Base-by-base conservation (phyloP, 2,329 filamentous ascomycete genomes). In the Colletotrichum viniferum region DNA sequence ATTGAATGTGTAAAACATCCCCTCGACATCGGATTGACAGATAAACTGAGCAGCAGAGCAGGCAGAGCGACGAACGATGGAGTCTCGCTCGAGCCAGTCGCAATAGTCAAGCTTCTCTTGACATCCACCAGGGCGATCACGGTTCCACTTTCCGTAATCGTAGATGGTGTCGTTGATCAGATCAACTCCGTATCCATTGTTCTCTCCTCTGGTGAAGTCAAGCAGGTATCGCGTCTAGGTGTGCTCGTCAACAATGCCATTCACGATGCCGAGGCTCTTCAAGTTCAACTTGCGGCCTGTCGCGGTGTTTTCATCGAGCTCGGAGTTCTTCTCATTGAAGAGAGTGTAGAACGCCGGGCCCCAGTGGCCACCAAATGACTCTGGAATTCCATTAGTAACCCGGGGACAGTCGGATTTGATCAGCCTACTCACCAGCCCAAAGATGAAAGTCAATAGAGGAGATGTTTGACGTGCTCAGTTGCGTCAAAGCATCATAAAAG, bases 11-110 rank as follows among this genome's bases (percentile, higher is more conserved):
- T 88, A 87, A 78, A 88, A 91, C 21, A 83, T 86, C 26, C 89
- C 87, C 63, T 88, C 85, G 3, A 87, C 87, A 8, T 88, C 84
- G 61, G 88, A 87, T 76, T 70, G 68, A 1, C 68, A 70, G 12
- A 70, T 70, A 14, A 56, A 64, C 13, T 70, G 68, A 0, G 68
- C 68, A 0, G 68, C 68, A 10, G 68, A 70, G 43, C 68, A 70
- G 1, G 58, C 58, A 0, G 68, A 70, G 0, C 68, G 38, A 1
- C 68, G 58, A 36, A 70, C 58, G 10, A 70, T 63, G 0, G 68
- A 70, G 28, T 70, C 68, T 2, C 60, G 1, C 16, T 70, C 58
- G 26, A 70, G 58, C 36, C 60, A 63, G 28, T 70, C 68, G 43
- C 68, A 70, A 5, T 63, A 70, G 16, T 63, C 58, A 16, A 70